Base-by-base conservation (phyloP, 2,329 filamentous ascomycete genomes). In the Elsinoe australis region DNA sequence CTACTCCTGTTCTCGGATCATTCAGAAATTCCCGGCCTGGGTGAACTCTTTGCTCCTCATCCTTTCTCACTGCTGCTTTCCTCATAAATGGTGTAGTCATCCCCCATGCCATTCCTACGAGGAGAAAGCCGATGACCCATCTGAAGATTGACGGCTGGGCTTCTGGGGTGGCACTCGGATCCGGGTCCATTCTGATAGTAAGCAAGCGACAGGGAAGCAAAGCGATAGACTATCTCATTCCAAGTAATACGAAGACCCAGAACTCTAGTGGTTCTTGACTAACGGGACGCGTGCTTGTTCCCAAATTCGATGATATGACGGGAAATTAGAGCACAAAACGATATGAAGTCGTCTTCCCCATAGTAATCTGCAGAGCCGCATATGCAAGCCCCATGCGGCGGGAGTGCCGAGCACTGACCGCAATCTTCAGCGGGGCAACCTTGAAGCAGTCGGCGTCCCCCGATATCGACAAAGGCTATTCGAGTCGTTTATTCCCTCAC, bases 91-190 rank as follows among this genome's bases (percentile, higher is more conserved):
- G 71, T 6, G 87, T 94, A 1, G 87, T 95, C 58, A 94, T 80
- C 45, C 89, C 90, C 90, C 90, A 96, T 56, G 87, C 89, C 18
- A 92, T 71, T 47, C 89, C 88, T 56, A 96, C 89, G 51, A 95
- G 79, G 47, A 95, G 75, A 72, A 95, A 95, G 57, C 86, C 87
- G 51, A 90, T 73, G 54, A 92, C 74, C 73, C 92, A 95, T 69
- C 88, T 89, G 70, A 94, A 74, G 54, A 80, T 66, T 24, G 67
- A 66, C 9, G 67, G 70, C 12, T 53, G 54, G 14, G 57, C 33
- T 10, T 54, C 47, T 15, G 55, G 29, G 0, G 29, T 42, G 58
- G 57, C 10, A 54, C 52, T 22, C 17, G 53, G 19, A 52, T 57
- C 55, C 14, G 55, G 51, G 55, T 64, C 60, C 60, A 63, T 64